phyloP scores from a whole-genome alignment of 257 asterid species.

The Gentiana straminea region DNA sequence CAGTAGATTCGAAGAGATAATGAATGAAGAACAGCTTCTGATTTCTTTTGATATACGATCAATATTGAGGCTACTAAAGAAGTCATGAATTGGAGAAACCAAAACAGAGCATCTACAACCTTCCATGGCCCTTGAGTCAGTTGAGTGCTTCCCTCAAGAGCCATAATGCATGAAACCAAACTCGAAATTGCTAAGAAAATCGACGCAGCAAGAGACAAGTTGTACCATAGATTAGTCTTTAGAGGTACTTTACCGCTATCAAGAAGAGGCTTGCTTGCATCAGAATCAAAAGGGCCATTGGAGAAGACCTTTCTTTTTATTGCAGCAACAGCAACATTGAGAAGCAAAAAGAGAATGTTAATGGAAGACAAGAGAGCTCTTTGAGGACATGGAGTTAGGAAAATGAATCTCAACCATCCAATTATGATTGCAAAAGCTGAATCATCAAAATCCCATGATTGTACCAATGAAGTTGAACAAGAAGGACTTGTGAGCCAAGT shows the following conservation, averaged over 20 bases:
- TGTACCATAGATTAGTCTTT: constrained; percentile 39
- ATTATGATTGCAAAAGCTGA: constrained; percentile 16
- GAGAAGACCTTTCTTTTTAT: constrained; percentile 39
- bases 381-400: constrained; percentile 88
- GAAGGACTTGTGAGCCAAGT: constrained; percentile 71
- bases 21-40: constrained; percentile 48
- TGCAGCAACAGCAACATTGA: constrained; percentile 27
- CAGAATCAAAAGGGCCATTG: constrained; percentile 16
- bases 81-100: constrained; percentile 54
- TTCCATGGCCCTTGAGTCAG: constrained; percentile 39
- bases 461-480: constrained; percentile 37
- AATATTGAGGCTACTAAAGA: constrained; percentile 34
- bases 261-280: constrained; percentile 42
- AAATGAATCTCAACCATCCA: constrained; percentile 63
- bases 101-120: constrained; percentile 39
- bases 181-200: constrained; percentile 29
- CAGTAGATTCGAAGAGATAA: constrained; percentile 52
- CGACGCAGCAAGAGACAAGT: constrained; percentile 29
- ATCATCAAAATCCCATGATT: constrained; percentile 22
- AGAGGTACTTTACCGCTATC: constrained; percentile 23
- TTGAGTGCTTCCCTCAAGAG: constrained; percentile 13
- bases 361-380: constrained; percentile 43
- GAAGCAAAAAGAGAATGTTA: constrained; percentile 38
- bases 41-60: constrained; percentile 57
- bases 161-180: constrained; percentile 29